Percentiles rank a stretch among this genome's conserved stretches.
Conservation (phyloP, 495 filamentous ascomycete genomes). For the Penicillium egyptiacum region DNA sequence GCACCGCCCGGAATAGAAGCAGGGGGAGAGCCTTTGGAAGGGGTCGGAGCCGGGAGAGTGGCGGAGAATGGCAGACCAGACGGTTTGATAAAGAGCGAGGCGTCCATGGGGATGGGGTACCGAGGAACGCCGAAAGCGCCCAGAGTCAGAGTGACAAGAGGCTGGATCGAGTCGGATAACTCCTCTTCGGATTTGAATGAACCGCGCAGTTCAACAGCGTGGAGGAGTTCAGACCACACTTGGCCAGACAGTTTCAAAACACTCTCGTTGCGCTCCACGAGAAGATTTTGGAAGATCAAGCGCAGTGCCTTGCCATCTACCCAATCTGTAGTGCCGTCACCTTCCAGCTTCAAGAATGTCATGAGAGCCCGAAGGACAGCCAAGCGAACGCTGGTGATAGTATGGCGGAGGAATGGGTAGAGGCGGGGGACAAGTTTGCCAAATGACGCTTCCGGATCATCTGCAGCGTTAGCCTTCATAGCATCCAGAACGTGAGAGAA, state of each 20-base stretch:
- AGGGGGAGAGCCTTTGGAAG: conserved; percentile 61
- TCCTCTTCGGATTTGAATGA: conserved; percentile 66
- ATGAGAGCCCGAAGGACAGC: conserved; percentile 90
- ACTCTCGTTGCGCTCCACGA: conserved; percentile 86
- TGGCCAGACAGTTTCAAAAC: conserved; percentile 77
- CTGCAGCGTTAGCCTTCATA: conserved; percentile 86
- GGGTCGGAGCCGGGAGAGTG: conserved; percentile 43
- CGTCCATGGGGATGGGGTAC: conserved; percentile 87
- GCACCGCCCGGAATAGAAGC: conserved; percentile 18
- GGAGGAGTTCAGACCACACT: conserved; percentile 79
- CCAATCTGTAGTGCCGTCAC: conserved; percentile 83
- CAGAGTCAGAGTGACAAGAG: conserved; percentile 75
- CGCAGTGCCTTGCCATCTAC: conserved; percentile 85
- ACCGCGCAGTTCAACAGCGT: conserved; percentile 58
- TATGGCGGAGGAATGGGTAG: conserved; percentile 95
- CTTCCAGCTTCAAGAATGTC: conserved; percentile 86
- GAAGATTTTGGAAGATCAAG: conserved; percentile 88
- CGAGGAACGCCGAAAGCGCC: conserved; percentile 89
- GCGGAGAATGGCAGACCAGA: conserved; percentile 81
- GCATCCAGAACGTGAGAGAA: conserved; percentile 90
- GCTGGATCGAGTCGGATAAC: conserved; percentile 59
- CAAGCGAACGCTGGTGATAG: conserved; percentile 90
- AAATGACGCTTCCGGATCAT: conserved; percentile 83
- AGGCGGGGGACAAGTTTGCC: conserved; percentile 87
- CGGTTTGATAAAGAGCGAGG: conserved; percentile 83